Evolutionary conservation across 306 rosid genomes (phyloP).

Genomic region (Pterocarpus santalinus): DNA sequence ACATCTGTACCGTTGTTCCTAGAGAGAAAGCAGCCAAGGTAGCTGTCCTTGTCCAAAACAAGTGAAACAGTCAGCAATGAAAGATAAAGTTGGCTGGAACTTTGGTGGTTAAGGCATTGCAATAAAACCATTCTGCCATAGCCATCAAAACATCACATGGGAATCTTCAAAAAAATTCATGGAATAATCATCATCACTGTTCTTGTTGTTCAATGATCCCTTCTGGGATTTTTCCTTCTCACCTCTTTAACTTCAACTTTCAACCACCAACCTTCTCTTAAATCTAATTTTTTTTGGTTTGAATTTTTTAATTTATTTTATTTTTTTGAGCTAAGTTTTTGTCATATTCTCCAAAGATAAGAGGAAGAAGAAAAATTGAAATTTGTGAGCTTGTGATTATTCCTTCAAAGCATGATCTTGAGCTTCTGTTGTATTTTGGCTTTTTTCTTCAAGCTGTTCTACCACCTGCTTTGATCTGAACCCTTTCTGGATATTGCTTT

Average conservation of each 20-base stretch:
- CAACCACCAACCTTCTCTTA: not conserved
- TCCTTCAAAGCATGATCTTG: slow-evolving; percentile 43
- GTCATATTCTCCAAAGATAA: not conserved
- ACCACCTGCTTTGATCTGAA: slow-evolving; percentile 45
- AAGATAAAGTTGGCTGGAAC: slow-evolving; percentile 18
- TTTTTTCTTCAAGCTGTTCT: slow-evolving; percentile 47
- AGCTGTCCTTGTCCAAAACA: not conserved
- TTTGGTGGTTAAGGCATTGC: not conserved
- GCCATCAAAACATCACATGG: not conserved
- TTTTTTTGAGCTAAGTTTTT: not conserved
- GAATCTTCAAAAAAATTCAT: slow-evolving; percentile 5
- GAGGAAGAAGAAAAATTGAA: not conserved
- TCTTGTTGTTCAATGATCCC: not conserved
- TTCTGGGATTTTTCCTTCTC: not conserved
- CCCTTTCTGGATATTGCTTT: not conserved
- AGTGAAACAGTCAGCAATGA: not conserved
- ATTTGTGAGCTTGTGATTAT: not conserved
- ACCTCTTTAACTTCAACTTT: not conserved
- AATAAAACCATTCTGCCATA: not conserved
- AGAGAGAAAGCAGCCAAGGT: not conserved
- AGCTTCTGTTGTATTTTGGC: slow-evolving; percentile 36
- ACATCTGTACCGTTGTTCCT: not conserved
- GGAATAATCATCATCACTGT: not conserved
- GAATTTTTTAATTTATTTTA: too few species aligned
- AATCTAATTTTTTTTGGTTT: not conserved